Conservation (phyloP, 805 yeast species). For the Lachancea sp. region DNA sequence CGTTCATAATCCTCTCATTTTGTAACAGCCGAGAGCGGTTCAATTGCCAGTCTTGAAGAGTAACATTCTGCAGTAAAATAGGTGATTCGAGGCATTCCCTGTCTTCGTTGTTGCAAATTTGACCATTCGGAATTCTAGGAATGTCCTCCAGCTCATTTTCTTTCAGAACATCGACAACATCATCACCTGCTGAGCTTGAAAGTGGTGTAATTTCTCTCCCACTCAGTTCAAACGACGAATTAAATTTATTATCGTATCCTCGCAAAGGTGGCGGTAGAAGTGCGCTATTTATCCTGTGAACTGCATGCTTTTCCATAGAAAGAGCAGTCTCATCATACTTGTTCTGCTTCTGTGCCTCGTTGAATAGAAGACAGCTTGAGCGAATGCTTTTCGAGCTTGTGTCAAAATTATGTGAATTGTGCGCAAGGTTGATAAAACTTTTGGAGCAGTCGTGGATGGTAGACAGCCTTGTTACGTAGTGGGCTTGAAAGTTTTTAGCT, state of each 20-base stretch:
- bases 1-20: background rate
- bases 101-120: background rate
- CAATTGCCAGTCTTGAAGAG: slow-evolving; percentile 6
- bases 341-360: slow-evolving; percentile 1
- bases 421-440: slow-evolving; percentile 17
- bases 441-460: slow-evolving; percentile 28
- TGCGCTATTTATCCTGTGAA: slow-evolving; percentile 28
- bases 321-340: slow-evolving; percentile 11
- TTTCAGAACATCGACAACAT: background rate
- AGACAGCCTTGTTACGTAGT: slow-evolving; percentile 27
- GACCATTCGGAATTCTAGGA: slow-evolving; percentile 15
- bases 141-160: slow-evolving; percentile 20
- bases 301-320: slow-evolving; percentile 25
- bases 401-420: slow-evolving; percentile 7
- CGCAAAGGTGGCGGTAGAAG: slow-evolving; percentile 27
- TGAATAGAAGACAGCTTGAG: slow-evolving; percentile 1
- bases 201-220: background rate
- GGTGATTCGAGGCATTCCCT: background rate
- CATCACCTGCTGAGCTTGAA: background rate
- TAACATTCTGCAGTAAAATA: background rate
- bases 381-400: slow-evolving; percentile 5
- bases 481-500: slow-evolving; percentile 4
- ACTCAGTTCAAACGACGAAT: background rate
- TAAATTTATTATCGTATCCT: background rate
- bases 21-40: slow-evolving; percentile 1